Conservation (phyloP, 352 stramenopile species). For the Globisporangium uncinulatum region DNA sequence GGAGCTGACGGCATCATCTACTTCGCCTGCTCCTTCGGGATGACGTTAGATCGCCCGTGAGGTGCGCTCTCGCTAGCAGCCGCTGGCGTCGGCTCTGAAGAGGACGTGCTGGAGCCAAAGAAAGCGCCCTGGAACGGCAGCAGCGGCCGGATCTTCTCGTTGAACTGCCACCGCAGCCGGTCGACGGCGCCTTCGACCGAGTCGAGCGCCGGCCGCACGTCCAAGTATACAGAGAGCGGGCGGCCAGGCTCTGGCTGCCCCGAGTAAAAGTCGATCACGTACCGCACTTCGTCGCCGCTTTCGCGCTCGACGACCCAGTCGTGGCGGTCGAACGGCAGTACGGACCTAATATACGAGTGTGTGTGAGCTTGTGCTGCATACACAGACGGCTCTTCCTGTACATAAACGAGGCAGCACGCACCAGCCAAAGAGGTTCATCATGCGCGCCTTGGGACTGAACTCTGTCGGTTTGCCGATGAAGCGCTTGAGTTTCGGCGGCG, state of each 20-base stretch:
- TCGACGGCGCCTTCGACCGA: slow-evolving; percentile 73
- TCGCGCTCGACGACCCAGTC: slow-evolving; percentile 96
- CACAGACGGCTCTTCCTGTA: background rate
- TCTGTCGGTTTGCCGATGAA: slow-evolving; percentile 96
- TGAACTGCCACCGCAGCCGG: slow-evolving; percentile 74
- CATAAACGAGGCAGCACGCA: slow-evolving; percentile 19
- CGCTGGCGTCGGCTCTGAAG: background rate
- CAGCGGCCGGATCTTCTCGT: slow-evolving; percentile 65
- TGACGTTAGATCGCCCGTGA: slow-evolving; percentile 25
- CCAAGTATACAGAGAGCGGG: slow-evolving; percentile 92
- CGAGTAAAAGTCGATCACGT: slow-evolving; percentile 99
- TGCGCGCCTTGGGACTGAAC: slow-evolving; percentile 91
- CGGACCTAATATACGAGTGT: slow-evolving; percentile 43
- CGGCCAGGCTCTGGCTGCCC: slow-evolving; percentile 79
- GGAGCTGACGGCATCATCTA: background rate
- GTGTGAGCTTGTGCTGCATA: background rate
- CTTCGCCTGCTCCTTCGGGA: slow-evolving; percentile 14
- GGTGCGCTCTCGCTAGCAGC: background rate
- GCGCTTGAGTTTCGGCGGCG: slow-evolving; percentile 86
- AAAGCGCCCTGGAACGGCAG: slow-evolving; percentile 63
- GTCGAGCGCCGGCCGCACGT: slow-evolving; percentile 96
- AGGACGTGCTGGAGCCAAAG: slow-evolving; percentile 21
- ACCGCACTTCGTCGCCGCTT: slow-evolving; percentile 88
- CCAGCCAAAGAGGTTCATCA: slow-evolving; percentile 84
- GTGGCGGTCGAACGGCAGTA: slow-evolving; percentile 96